Conservation (phyloP, 129 eudicot species). For the Pulicaria dysenterica region DNA sequence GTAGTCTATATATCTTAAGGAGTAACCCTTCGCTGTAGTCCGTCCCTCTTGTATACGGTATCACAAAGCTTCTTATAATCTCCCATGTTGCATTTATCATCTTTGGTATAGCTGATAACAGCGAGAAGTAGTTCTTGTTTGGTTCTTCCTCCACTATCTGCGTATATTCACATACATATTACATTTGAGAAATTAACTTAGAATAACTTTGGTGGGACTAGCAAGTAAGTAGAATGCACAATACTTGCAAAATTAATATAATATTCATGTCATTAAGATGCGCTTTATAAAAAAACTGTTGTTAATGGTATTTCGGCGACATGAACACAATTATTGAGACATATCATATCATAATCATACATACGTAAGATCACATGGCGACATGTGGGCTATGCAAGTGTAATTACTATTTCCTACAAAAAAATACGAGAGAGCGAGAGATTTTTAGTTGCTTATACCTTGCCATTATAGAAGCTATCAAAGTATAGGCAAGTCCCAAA, state of each 20-base stretch:
- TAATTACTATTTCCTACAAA: too few species aligned
- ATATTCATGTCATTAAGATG: neutral
- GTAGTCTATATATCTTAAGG: slow-evolving; percentile 20
- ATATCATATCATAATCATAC: neutral
- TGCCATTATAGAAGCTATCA: slow-evolving; percentile 41
- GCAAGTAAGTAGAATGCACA: neutral
- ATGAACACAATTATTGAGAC: neutral
- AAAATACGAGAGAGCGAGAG: neutral
- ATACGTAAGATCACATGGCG: neutral
- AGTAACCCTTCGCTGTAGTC: slow-evolving; percentile 36
- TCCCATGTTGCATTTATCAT: slow-evolving; percentile 43
- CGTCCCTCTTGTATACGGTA: slow-evolving; percentile 31
- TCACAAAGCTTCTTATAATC: slow-evolving; percentile 43
- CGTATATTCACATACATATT: neutral
- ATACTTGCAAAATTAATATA: neutral
- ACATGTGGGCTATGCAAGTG: too few species aligned
- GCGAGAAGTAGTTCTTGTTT: slow-evolving; percentile 45
- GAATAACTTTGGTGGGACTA: neutral
- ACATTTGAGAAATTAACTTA: neutral
- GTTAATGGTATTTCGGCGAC: too few species aligned
- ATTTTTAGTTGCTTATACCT: slow-evolving; percentile 22
- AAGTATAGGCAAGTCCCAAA: slow-evolving; percentile 52
- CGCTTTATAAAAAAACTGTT: too few species aligned
- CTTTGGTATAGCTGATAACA: slow-evolving; percentile 38
- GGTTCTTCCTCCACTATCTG: slow-evolving; percentile 46